Base-by-base conservation (phyloP, 331 rosid genomes). In the Saraca asoca region DNA sequence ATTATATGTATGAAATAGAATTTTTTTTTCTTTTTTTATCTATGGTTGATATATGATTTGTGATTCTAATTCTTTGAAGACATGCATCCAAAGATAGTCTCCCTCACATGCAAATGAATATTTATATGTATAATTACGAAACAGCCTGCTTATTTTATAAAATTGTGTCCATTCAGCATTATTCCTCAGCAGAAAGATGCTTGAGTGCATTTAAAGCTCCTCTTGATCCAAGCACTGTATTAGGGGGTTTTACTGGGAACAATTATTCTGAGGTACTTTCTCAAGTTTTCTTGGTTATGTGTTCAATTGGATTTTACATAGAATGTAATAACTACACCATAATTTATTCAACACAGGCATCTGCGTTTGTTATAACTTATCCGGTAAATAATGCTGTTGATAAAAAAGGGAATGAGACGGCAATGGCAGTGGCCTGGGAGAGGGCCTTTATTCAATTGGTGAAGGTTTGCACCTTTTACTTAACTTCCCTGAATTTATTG, bases 181-280 rank as follows among this genome's bases (percentile, higher is more conserved):
- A 83, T 82, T 88, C 99, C 57, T 88, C 96, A 76, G 99, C 99
- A 58, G 99, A 88, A 43, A 74, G 2, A 48, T 94, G 99, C 72
- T 75, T 87, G 95, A 94, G 91, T 74, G 99, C 96, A 75, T 94
- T 90, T 80, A 81, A 90, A 81, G 95, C 78, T 66, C 99, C 99
- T 66, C 85, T 94, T 63, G 99, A 94, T 80, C 97, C 99, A 46
- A 94, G 95, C 91, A 94, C 99, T 55, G 96, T 91, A 45, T 84
- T 94, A 73, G 99, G 99, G 75, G 96, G 96, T 67, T 94, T 80
- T 82, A 75, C 96, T 49, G 92, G 87, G 49, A 86, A 71, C 70
- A 82, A 88, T 78, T 94, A 81, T 78, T 88, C 99, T 3, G 96
- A 78, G 96, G 99, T 90, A 85, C 69, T 72, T 51, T 59, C 34